phyloP scores from a whole-genome alignment of 192 early-diverging fungal species.

The Gonapodya sp. region DNA sequence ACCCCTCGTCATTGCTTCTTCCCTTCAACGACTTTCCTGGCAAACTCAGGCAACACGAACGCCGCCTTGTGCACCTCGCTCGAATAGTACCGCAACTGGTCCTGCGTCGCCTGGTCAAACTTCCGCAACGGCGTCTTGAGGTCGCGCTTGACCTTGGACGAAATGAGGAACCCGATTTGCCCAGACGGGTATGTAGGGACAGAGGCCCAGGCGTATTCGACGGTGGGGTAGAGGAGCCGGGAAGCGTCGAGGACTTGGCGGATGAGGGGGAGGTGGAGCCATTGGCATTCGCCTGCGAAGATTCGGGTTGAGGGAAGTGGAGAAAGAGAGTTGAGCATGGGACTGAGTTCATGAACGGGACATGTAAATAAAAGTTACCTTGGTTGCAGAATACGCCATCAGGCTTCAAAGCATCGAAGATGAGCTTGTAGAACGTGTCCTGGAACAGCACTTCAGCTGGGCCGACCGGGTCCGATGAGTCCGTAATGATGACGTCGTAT shows the following conservation, averaged over 20 bases:
- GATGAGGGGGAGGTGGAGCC: slow-evolving; percentile 92
- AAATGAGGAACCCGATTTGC: slow-evolving; percentile 92
- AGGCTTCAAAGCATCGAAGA: slow-evolving; percentile 77
- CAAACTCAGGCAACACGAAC: slow-evolving; percentile 90
- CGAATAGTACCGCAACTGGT: slow-evolving; percentile 88
- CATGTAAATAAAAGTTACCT: slow-evolving; percentile 38
- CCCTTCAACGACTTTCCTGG: slow-evolving; percentile 37
- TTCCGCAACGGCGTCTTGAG: slow-evolving; percentile 68
- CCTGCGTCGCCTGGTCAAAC: slow-evolving; percentile 69
- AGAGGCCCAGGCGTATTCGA: slow-evolving; percentile 86
- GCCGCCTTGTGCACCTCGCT: slow-evolving; percentile 81
- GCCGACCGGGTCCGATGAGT: slow-evolving; percentile 95
- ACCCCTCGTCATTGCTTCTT: not conserved
- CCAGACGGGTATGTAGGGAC: slow-evolving; percentile 98
- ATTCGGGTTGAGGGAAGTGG: not conserved
- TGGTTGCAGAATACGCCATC: slow-evolving; percentile 94
- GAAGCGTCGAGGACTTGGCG: slow-evolving; percentile 74
- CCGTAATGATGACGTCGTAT: slow-evolving; percentile 99
- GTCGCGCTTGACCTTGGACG: slow-evolving; percentile 72
- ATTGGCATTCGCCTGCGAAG: slow-evolving; percentile 82
- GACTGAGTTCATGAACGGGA: no score
- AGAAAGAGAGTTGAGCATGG: slow-evolving; percentile 14
- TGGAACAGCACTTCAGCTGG: slow-evolving; percentile 93
- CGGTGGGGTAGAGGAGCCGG: slow-evolving; percentile 75
- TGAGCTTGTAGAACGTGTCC: slow-evolving; percentile 84